A percentile compares a stretch with the other conserved stretches of the same genome.
phyloP scores from a whole-genome alignment of 2,329 filamentous ascomycete genomes.

The Aspergillus japonicus region DNA sequence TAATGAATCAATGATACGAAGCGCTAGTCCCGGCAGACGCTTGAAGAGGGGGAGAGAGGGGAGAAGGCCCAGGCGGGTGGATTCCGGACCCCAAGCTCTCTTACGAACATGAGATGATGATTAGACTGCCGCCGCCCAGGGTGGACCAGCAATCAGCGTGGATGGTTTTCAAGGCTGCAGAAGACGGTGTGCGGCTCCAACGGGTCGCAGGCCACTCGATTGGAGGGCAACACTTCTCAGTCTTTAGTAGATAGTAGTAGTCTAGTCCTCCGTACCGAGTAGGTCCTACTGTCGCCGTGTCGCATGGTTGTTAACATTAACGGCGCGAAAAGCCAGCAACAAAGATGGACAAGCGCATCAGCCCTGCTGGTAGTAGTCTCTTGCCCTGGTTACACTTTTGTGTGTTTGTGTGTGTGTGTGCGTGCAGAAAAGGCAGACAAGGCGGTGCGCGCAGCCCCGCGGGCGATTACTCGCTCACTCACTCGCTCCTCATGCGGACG shows the following conservation, averaged over 20 bases:
- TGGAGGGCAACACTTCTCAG: not conserved
- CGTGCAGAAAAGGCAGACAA: not conserved
- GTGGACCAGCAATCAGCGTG: not conserved
- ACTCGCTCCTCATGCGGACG: not conserved
- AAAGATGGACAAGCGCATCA: not conserved
- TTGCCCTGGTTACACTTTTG: not conserved
- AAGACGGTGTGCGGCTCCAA: constrained; percentile 4
- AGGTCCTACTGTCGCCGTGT: not conserved
- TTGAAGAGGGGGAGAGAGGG: not conserved
- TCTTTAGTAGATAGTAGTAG: too few relatives aligned
- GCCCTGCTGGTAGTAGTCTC: not conserved
- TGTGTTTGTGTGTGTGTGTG: not conserved
- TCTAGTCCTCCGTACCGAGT: too few relatives aligned
- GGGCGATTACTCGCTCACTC: not conserved
- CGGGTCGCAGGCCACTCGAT: not conserved
- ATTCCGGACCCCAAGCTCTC: not conserved
- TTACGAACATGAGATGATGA: not conserved
- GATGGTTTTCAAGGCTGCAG: constrained; percentile 6
- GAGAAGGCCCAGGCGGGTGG: not conserved
- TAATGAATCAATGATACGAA: not conserved
- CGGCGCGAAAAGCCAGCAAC: not conserved
- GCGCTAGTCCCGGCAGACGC: not conserved
- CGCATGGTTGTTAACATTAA: not conserved
- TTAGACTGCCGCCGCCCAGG: not conserved
- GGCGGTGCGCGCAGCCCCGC: not conserved